Percentiles rank a stretch among this genome's conserved stretches.
phyloP scores from a whole-genome alignment of 495 filamentous ascomycete species.

The Xylaria castorea region DNA sequence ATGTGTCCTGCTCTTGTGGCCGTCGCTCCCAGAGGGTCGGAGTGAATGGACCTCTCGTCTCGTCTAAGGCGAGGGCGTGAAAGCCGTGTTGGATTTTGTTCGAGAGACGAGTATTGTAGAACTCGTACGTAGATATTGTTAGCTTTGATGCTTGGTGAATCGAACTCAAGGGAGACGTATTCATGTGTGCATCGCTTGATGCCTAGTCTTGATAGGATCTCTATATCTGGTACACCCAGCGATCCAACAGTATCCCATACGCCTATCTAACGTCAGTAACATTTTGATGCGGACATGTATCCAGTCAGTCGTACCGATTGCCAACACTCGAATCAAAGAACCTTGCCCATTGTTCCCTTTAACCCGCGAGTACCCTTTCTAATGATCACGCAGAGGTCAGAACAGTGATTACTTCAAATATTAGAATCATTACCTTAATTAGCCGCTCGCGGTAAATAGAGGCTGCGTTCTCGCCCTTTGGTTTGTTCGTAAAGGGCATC shows the following conservation, averaged over 20 bases:
- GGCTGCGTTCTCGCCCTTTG: constrained; percentile 48
- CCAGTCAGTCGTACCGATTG: constrained; percentile 43
- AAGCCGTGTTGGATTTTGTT: constrained; percentile 70
- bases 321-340: constrained; percentile 54
- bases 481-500: constrained; percentile 65
- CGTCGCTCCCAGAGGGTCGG: constrained; percentile 68
- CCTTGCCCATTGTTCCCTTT: constrained; percentile 38
- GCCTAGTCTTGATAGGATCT: constrained; percentile 37
- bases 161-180: constrained; percentile 27
- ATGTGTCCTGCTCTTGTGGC: constrained; percentile 43
- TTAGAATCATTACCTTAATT: constrained; percentile 35
- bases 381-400: constrained; percentile 36
- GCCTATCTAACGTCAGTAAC: constrained; percentile 32
- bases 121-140: constrained; percentile 47
- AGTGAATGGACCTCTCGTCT: constrained; percentile 66
- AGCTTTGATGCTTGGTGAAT: constrained; percentile 13
- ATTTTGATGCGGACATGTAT: background rate
- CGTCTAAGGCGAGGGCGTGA: constrained; percentile 77
- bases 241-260: constrained; percentile 70
- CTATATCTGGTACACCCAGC: constrained; percentile 55
- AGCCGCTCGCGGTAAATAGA: constrained; percentile 44
- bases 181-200: constrained; percentile 58
- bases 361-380: constrained; percentile 46
- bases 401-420: constrained; percentile 34
- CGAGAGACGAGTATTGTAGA: constrained; percentile 66